Evolutionary conservation across 257 asterid species (phyloP).

Genomic region (Scutellaria minor): DNA sequence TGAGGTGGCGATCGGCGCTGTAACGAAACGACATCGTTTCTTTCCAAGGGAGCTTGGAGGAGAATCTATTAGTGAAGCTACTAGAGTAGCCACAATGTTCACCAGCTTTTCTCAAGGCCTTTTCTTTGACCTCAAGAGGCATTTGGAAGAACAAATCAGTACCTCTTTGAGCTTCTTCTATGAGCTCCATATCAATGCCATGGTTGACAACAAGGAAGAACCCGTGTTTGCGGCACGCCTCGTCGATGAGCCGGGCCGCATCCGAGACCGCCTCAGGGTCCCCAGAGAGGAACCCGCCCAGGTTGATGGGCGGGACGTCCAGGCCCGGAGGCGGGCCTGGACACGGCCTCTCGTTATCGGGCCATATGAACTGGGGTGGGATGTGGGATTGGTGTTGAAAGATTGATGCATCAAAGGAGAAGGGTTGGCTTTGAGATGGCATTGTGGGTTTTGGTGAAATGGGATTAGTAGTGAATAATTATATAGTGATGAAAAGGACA

Average conservation of each 20-base stretch:
- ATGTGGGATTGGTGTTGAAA: conserved; percentile 51
- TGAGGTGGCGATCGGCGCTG: conserved; percentile 40
- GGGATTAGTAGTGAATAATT: conserved; percentile 33
- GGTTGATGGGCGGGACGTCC: conserved; percentile 58
- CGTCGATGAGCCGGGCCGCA: conserved; percentile 43
- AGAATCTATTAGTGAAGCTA: conserved; percentile 72
- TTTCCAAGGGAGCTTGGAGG: conserved; percentile 87
- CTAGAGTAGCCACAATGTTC: conserved; percentile 80
- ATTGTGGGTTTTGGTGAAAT: conserved; percentile 2
- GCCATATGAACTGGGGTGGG: conserved; percentile 84
- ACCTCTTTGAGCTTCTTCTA: conserved; percentile 50
- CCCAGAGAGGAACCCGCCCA: conserved; percentile 55
- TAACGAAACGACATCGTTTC: conserved; percentile 71
- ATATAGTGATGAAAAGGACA: conserved; percentile 36
- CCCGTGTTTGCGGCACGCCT: conserved; percentile 71
- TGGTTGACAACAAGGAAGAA: conserved; percentile 71
- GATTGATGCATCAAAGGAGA: conserved; percentile 57
- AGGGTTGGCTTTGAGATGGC: conserved; percentile 36
- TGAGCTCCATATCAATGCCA: conserved; percentile 58
- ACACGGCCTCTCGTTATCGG: conserved; percentile 68
- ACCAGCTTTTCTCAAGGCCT: conserved; percentile 53
- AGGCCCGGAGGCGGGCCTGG: conserved; percentile 48
- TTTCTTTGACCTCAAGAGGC: conserved; percentile 59
- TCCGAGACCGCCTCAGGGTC: conserved; percentile 42
- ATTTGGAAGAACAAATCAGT: conserved; percentile 49